Evolutionary conservation across 345 rosid species (phyloP).

Genomic region (Microcos paniculata): DNA sequence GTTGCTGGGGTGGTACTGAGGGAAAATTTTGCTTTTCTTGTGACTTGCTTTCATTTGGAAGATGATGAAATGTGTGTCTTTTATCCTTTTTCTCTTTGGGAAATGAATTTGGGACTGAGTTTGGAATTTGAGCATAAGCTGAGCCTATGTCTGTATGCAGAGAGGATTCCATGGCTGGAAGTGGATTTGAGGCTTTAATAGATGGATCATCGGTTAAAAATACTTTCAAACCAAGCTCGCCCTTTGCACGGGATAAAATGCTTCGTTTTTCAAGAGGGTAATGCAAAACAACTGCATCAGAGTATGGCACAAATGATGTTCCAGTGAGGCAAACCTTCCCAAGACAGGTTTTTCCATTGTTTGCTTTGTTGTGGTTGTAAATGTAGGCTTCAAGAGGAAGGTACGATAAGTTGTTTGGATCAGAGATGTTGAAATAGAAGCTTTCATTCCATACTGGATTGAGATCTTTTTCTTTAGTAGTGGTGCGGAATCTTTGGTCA

Average conservation of each 20-base stretch:
- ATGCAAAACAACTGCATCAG: constrained; percentile 73
- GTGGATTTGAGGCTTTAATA: constrained; percentile 45
- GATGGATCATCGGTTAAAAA: constrained; percentile 65
- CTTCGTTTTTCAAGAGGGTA: constrained; percentile 74
- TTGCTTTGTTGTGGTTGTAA: constrained; percentile 41
- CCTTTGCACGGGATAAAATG: constrained; percentile 57
- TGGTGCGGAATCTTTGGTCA: constrained; percentile 63
- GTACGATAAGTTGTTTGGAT: constrained; percentile 53
- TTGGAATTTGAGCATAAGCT: constrained; percentile 26
- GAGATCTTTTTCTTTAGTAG: constrained; percentile 61
- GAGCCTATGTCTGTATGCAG: constrained; percentile 29
- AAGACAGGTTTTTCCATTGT: constrained; percentile 46
- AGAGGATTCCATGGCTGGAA: constrained; percentile 49
- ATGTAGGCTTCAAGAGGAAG: constrained; percentile 66
- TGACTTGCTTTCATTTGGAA: constrained; percentile 34
- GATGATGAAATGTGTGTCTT: constrained; percentile 44
- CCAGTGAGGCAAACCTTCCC: constrained; percentile 77
- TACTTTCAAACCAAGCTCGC: constrained; percentile 79
- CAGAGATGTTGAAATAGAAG: constrained; percentile 79
- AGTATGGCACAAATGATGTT: constrained; percentile 66
- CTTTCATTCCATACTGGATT: constrained; percentile 83
- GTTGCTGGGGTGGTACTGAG: constrained; percentile 22
- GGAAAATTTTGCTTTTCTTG: constrained; percentile 29
- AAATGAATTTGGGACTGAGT: constrained; percentile 11
- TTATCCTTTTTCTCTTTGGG: constrained; percentile 28